Evolutionary conservation across 2,329 filamentous ascomycete species (phyloP).

Genomic region (Calycina herbarum): DNA sequence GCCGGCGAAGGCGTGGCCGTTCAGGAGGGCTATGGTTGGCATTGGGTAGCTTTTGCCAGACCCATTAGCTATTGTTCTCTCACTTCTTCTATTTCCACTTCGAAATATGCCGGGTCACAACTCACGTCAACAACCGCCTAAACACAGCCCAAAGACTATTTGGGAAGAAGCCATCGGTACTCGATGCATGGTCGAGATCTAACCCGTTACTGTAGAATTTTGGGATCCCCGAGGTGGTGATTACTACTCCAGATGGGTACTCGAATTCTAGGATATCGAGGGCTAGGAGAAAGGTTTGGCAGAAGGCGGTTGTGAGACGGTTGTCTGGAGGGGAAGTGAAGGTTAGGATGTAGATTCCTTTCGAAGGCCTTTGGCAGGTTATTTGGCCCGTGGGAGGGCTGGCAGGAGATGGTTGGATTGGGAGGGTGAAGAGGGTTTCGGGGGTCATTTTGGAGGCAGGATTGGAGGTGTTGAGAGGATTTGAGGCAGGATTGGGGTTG

Average conservation of each 20-base stretch:
- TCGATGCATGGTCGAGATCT: constrained; percentile 68
- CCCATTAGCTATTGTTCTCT: background rate
- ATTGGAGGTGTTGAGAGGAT: background rate
- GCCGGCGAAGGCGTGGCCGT: constrained; percentile 79
- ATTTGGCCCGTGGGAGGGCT: constrained; percentile 55
- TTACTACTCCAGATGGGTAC: constrained; percentile 68
- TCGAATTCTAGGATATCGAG: constrained; percentile 71
- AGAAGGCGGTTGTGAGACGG: constrained; percentile 68
- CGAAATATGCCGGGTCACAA: background rate
- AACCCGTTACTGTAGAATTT: constrained; percentile 86
- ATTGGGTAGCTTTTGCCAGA: constrained; percentile 60
- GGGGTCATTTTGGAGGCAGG: background rate
- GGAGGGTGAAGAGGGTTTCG: constrained; percentile 56
- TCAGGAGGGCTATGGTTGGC: constrained; percentile 77
- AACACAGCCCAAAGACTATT: constrained; percentile 64
- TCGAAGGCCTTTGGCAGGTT: constrained; percentile 59
- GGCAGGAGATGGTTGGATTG: constrained; percentile 49
- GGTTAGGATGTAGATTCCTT: constrained; percentile 68
- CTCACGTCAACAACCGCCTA: constrained; percentile 59
- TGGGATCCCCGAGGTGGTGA: constrained; percentile 71
- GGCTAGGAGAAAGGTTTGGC: constrained; percentile 65
- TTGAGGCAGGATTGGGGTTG: background rate
- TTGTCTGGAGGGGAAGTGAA: constrained; percentile 74
- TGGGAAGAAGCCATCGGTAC: constrained; percentile 61
- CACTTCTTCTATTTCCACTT: background rate